These are phyloP conservation scores for Dactylis glomerata DNA, from an alignment of 176 grass and related monocot genomes.

Conservation along the genomic window DNA sequence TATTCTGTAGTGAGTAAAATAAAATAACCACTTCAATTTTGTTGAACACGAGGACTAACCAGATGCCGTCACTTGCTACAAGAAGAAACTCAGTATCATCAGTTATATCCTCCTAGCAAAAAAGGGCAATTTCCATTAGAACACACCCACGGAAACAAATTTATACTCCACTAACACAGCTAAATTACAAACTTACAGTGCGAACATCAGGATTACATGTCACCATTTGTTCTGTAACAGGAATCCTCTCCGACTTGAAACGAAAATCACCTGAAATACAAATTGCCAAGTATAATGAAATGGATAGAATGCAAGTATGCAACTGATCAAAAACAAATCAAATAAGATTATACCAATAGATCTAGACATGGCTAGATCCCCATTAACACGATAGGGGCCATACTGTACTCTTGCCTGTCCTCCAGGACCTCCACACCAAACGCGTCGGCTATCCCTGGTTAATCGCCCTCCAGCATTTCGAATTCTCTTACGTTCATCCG, in stretches of 20 bases:
- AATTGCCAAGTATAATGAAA: background rate
- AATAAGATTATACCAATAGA: constrained; percentile 9
- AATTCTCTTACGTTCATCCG: background rate
- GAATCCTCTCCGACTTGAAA: constrained; percentile 1
- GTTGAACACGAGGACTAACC: background rate
- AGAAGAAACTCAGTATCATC: background rate
- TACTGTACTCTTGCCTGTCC: background rate
- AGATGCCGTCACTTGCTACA: background rate
- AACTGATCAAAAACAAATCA: background rate
- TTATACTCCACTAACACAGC: background rate
- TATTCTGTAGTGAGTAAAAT: background rate
- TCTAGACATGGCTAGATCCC: background rate
- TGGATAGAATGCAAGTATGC: background rate
- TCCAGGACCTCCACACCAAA: no score
- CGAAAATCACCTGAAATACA: background rate
- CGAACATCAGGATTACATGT: constrained; percentile 8
- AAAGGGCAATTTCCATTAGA: background rate
- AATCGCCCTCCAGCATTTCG: background rate
- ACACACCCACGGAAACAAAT: background rate
- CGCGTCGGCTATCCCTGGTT: no score
- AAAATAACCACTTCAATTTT: background rate
- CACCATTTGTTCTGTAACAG: constrained; percentile 9
- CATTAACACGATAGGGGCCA: background rate
- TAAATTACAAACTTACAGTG: constrained; percentile 24
- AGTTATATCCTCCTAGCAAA: background rate